Conservation (phyloP, 2,329 filamentous ascomycete species). For the Septoria linicola region DNA sequence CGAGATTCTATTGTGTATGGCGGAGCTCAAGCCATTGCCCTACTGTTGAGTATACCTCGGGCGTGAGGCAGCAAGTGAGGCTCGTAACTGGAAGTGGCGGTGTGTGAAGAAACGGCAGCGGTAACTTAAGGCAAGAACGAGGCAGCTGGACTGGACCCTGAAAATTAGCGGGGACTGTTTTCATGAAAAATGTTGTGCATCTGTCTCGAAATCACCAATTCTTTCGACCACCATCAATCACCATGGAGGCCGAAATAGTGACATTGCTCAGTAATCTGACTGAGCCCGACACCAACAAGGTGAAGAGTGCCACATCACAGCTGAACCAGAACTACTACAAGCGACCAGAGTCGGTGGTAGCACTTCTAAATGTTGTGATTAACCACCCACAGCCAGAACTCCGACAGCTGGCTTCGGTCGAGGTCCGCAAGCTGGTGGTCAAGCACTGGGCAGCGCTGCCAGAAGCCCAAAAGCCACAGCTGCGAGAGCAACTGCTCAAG, state of each 20-base stretch:
- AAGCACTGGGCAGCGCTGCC: conserved; percentile 82
- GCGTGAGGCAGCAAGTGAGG: too few relatives aligned
- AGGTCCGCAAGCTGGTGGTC: conserved; percentile 75
- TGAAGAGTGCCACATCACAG: conserved; percentile 77
- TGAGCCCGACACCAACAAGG: conserved; percentile 78
- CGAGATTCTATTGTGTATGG: too few relatives aligned
- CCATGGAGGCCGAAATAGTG: conserved; percentile 80
- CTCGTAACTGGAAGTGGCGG: too few relatives aligned
- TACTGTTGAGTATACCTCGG: too few relatives aligned
- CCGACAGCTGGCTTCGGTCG: conserved; percentile 87
- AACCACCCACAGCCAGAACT: conserved; percentile 70
- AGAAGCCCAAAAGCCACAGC: conserved; percentile 72
- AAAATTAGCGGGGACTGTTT: too few relatives aligned
- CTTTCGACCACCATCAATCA: neutral
- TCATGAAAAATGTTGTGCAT: too few relatives aligned
- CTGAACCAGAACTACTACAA: conserved; percentile 93
- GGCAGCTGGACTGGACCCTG: too few relatives aligned
- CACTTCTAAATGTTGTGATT: conserved; percentile 84
- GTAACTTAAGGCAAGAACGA: too few relatives aligned
- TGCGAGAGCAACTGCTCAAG: conserved; percentile 80
- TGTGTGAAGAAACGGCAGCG: too few relatives aligned
- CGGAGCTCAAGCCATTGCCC: too few relatives aligned
- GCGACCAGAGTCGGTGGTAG: conserved; percentile 76
- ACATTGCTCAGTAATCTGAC: conserved; percentile 84
- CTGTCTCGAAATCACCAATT: too few relatives aligned